Conservation (phyloP, 23 red algal genomes). For the Gracilaria caudata region DNA sequence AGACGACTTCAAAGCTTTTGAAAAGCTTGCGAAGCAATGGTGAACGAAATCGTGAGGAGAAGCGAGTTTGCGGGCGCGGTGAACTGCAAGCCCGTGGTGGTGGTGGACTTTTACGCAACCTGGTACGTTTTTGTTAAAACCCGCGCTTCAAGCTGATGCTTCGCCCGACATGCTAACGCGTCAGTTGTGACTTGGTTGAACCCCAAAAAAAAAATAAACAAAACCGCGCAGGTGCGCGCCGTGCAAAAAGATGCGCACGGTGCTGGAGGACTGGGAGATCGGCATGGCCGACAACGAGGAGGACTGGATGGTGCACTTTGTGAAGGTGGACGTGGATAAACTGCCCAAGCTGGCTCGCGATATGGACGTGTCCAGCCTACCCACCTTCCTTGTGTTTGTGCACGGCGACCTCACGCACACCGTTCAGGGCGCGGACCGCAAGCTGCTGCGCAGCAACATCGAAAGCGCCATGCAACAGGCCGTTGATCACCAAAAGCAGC, state of each 20-base stretch:
- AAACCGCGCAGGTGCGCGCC: slow-evolving; percentile 48
- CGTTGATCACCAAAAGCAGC: too few relatives aligned
- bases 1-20: too few relatives aligned
- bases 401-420: not conserved
- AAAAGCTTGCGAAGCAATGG: not conserved
- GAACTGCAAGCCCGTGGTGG: slow-evolving; percentile 7
- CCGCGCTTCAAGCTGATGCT: not conserved
- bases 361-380: not conserved
- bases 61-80: not conserved
- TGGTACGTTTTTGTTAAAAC: not conserved
- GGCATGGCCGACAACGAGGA: slow-evolving; percentile 35
- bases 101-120: slow-evolving; percentile 47
- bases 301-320: slow-evolving; percentile 22
- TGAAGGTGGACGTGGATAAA: slow-evolving; percentile 44
- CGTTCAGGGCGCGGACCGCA: not conserved
- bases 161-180: not conserved
- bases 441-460: not conserved
- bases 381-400: slow-evolving; percentile 38
- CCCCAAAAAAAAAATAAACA: too few relatives aligned
- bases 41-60: not conserved
- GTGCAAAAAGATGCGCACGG: slow-evolving; percentile 30
- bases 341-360: not conserved
- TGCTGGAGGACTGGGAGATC: slow-evolving; percentile 8
- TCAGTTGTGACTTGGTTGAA: too few relatives aligned
- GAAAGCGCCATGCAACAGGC: slow-evolving; percentile 6